Evolutionary conservation across 1,139 yeast genomes (phyloP), one percentile per base, ranked within the genome.

Genomic region (Yarrowia galli): DNA sequence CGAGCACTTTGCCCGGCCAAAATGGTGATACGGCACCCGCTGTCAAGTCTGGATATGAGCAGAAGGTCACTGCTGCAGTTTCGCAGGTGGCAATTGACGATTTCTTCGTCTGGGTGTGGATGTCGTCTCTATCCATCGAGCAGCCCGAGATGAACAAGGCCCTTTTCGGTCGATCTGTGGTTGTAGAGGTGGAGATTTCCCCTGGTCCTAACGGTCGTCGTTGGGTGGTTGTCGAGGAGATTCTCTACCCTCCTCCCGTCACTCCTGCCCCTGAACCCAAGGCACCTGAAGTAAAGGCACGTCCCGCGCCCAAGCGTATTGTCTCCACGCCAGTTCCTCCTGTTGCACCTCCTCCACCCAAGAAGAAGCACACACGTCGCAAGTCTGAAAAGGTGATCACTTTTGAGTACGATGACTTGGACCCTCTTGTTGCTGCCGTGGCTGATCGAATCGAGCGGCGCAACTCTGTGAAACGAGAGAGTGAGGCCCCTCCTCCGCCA

Each of bases 21-120:
- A 49, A 51, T 15, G 61, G 67, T 12, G 67, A 64, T 4, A 64
- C 67, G 16, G 67, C 61, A 0, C 61, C 67, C 15, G 61, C 36
- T 6, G 40, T 40, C 16, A 51, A 51, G 18, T 46, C 66, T 1
- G 66, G 66, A 2, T 61, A 35, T 16, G 71, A 70, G 40, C 69
- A 69, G 35, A 65, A 71, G 56, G 77, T 80, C 12, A 84, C 87
- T 38, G 87, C 91, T 1, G 78, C 82, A 2, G 84, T 89, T 18
- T 79, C 85, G 20, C 85, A 90, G 70, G 89, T 90, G 0, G 84
- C 91, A 1, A 85, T 92, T 40, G 96, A 91, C 77, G 97, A 92
- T 75, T 92, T 89, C 75, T 91, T 89, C 74, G 90, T 91, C 36
- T 92, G 97, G 97, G 86, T 97, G 0, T 92, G 97, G 97, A 80